Percentiles rank a stretch among this genome's conserved stretches.
These are phyloP conservation scores for Sporothrix sp. DNA, from an alignment of 2,329 filamentous ascomycete species.

Conservation along the genomic window DNA sequence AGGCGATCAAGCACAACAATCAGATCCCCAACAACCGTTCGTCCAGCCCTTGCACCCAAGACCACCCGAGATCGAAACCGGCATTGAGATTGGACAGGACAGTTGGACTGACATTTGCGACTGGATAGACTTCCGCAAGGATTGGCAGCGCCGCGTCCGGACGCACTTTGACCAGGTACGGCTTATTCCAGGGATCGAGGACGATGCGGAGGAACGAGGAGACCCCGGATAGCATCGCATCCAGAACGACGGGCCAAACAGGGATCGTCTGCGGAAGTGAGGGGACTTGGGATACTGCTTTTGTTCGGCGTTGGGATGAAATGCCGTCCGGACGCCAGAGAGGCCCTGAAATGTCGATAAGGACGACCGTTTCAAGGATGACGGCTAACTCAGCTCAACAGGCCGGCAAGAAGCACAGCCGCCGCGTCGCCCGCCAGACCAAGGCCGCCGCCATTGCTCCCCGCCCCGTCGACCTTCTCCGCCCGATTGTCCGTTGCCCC, in stretches of 20 bases:
- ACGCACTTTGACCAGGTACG: conserved; percentile 99
- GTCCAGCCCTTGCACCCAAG: conserved; percentile 29
- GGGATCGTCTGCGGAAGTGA: too few species aligned
- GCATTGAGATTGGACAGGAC: conserved; percentile 13
- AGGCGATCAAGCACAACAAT: conserved; percentile 99
- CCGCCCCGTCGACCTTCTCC: conserved; percentile 92
- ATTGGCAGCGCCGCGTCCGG: conserved; percentile 98
- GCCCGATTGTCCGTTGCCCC: conserved; percentile 94
- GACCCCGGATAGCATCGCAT: background rate
- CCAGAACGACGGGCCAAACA: background rate
- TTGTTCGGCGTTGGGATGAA: too few species aligned
- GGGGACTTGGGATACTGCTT: too few species aligned
- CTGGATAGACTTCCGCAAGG: conserved; percentile 87
- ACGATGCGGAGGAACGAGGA: background rate
- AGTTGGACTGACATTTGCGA: conserved; percentile 29
- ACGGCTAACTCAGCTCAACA: conserved; percentile 30
- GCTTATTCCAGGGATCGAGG: background rate
- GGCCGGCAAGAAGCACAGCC: conserved; percentile 92
- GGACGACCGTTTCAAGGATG: background rate
- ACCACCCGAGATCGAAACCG: background rate
- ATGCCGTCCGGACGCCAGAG: background rate
- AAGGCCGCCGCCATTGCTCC: conserved; percentile 95
- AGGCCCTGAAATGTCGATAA: background rate
- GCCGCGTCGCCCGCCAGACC: conserved; percentile 80
- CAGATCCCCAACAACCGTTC: conserved; percentile 93